Conservation (phyloP, 148 eudicot genomes). For the Persicaria maculosa region DNA sequence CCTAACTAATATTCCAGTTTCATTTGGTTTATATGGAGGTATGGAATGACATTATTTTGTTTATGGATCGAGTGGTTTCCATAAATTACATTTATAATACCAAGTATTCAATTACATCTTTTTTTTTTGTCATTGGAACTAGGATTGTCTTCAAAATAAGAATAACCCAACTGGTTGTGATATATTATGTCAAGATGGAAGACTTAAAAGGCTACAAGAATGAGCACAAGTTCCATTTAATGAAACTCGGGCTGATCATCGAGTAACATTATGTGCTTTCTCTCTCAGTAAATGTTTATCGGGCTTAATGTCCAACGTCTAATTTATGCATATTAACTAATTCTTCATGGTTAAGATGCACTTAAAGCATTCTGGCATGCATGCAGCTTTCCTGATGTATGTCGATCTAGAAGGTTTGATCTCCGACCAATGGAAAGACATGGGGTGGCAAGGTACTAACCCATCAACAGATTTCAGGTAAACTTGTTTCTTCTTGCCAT, state of each 20-base stretch:
- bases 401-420: constrained; percentile 46
- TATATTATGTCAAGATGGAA: constrained; percentile 40
- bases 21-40: no score
- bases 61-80: no score
- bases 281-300: neutral
- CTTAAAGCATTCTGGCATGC: constrained; percentile 62
- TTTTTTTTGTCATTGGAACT: no score
- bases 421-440: constrained; percentile 92
- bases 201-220: constrained; percentile 51
- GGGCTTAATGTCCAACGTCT: neutral
- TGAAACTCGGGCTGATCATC: constrained; percentile 61
- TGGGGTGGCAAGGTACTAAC: constrained; percentile 96
- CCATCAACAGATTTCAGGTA: constrained; percentile 96
- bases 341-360: constrained; percentile 43
- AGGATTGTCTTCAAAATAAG: neutral
- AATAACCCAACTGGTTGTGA: no score
- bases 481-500: neutral
- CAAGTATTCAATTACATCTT: no score
- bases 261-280: constrained; percentile 29
- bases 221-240: constrained; percentile 56
- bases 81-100: no score
- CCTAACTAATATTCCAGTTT: no score
- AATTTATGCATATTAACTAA: neutral
- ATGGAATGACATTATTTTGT: no score
- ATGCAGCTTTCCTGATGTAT: constrained; percentile 49